Base-by-base conservation (phyloP, 2,329 filamentous ascomycete species). In the Trichophyton benhamiae region DNA sequence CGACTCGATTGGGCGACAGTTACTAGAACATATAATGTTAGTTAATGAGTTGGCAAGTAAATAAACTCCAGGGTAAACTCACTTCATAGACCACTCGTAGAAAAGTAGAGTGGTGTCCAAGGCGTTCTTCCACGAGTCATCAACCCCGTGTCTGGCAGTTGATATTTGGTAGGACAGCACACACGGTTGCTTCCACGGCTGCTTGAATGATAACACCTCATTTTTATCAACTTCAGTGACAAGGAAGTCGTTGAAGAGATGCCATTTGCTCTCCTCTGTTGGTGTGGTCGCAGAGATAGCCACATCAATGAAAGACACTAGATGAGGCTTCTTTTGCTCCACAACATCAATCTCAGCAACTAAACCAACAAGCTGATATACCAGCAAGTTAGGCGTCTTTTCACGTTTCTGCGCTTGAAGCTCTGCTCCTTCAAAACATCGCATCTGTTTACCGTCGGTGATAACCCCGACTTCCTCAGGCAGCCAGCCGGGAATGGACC, bases 201-300 rank as follows among this genome's bases (percentile, higher is more conserved):
- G 84, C 64, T 92, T 91, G 73, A 97, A 99, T 25, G 87, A 85
- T 17, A 97, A 78, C 0, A 92, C 95, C 71, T 99, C 92, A 64
- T 91, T 86, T 30, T 83, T 82, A 36, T 86, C 83, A 15, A 96
- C 83, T 8, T 87, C 85, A 11, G 88, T 84, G 22, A 99, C 95
- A 41, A 96, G 76, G 69, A 99, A 99, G 74, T 99, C 94, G 68
- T 99, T 99, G 77, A 99, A 96, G 0, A 99, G 76, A 74, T 97
- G 90, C 95, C 95, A 99, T 67, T 87, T 86, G 68, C 83, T 87
- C 65, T 84, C 81, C 2, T 77, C 78, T 0, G 83, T 80, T 0
- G 81, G 72, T 36, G 73, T 66, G 5, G 68, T 68, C 25, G 71
- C 70, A 8, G 73, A 78, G 3, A 77, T 70, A 49, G 74, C 78